Conservation (phyloP, 2,329 filamentous ascomycete species). For the Alternaria sp. region DNA sequence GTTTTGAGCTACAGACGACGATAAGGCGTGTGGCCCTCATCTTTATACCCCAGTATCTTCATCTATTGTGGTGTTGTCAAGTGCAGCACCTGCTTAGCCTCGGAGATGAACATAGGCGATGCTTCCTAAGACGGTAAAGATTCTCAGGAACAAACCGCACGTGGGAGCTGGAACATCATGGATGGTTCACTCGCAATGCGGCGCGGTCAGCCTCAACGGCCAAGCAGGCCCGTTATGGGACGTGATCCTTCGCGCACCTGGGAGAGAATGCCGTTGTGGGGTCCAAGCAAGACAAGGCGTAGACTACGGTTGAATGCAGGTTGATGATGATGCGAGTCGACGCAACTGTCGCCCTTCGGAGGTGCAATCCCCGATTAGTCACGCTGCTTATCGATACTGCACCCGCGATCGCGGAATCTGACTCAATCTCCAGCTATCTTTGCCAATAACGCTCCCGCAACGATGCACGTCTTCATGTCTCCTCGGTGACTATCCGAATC, state of each 20-base stretch:
- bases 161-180: slow-evolving; percentile 11
- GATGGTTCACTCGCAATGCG: slow-evolving; percentile 5
- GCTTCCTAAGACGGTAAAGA: slow-evolving; percentile 31
- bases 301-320: background rate
- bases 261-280: background rate
- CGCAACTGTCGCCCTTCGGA: background rate
- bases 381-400: slow-evolving; percentile 14
- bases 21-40: background rate
- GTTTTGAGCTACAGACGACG: background rate
- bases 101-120: slow-evolving; percentile 36
- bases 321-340: background rate
- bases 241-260: slow-evolving; percentile 5
- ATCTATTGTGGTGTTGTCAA: background rate
- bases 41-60: slow-evolving; percentile 9
- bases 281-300: background rate
- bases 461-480: slow-evolving; percentile 18
- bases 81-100: slow-evolving; percentile 10
- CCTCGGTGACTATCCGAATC: slow-evolving; percentile 24
- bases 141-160: slow-evolving; percentile 9
- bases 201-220: slow-evolving; percentile 4
- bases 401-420: slow-evolving; percentile 10
- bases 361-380: slow-evolving; percentile 15
- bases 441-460: slow-evolving; percentile 10
- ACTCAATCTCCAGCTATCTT: slow-evolving; percentile 16
- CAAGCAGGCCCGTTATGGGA: slow-evolving; percentile 3